Percentiles rank a stretch among this genome's conserved stretches.
These are phyloP conservation scores for Aureobasidium sp. DNA, from an alignment of 2,329 filamentous ascomycete genomes.

Conservation along the genomic window DNA sequence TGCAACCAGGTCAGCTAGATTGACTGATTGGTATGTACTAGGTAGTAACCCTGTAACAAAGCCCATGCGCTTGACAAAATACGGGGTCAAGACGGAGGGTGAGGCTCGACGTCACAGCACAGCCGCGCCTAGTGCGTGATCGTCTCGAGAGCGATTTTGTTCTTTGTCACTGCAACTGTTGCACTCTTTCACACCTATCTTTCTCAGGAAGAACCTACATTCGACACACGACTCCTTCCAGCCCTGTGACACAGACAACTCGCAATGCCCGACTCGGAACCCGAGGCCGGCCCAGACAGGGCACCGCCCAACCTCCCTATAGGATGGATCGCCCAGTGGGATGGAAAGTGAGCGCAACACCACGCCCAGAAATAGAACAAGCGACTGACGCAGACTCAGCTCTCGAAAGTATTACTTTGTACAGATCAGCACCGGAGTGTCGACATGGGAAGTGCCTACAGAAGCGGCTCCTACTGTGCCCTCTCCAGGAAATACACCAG, in stretches of 20 bases:
- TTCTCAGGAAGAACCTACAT: neutral
- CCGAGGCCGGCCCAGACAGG: slow-evolving; percentile 31
- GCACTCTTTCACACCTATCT: neutral
- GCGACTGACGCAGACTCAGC: slow-evolving; percentile 17
- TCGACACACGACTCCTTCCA: neutral
- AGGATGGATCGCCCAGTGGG: slow-evolving; percentile 35
- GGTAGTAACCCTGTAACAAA: neutral
- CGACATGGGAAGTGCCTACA: slow-evolving; percentile 33
- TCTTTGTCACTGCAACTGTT: neutral
- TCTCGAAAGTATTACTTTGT: slow-evolving; percentile 35
- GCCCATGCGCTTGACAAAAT: neutral
- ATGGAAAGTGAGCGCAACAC: slow-evolving; percentile 28
- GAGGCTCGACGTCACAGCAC: slow-evolving; percentile 2
- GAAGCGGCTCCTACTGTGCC: slow-evolving; percentile 30
- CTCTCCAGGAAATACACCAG: slow-evolving; percentile 30
- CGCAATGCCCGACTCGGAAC: slow-evolving; percentile 13
- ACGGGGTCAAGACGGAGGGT: neutral
- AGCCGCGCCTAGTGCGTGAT: slow-evolving; percentile 3
- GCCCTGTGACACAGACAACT: neutral
- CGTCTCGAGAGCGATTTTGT: slow-evolving; percentile 1
- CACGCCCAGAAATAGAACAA: neutral
- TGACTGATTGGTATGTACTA: neutral
- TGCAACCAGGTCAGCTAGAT: no score
- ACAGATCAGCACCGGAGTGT: slow-evolving; percentile 33
- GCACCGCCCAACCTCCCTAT: slow-evolving; percentile 30